phyloP scores from a whole-genome alignment of 169 alveolate genomes.

The Plasmodium inui region DNA sequence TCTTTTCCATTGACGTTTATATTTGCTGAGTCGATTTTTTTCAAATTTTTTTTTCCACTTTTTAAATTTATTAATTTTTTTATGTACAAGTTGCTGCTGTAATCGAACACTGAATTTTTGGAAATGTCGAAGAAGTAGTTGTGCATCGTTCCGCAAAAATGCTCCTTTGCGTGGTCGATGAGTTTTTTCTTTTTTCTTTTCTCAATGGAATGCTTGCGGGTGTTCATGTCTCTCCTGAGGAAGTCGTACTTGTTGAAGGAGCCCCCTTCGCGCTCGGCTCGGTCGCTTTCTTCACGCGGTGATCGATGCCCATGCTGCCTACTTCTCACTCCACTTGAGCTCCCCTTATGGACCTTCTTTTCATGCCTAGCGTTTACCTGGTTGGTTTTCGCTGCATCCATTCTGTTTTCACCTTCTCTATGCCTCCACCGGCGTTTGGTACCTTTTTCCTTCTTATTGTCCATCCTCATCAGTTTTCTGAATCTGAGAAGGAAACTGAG shows the following conservation, averaged over 20 bases:
- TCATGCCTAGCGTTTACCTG: neutral
- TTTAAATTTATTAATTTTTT: conserved; percentile 61
- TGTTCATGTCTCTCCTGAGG: neutral
- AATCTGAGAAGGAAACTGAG: neutral
- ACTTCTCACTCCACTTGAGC: neutral
- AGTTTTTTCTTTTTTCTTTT: conserved; percentile 5
- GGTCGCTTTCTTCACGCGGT: neutral
- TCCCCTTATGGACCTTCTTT: neutral
- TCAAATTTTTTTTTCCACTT: conserved; percentile 36
- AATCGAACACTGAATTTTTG: conserved; percentile 58
- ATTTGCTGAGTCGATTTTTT: conserved; percentile 45
- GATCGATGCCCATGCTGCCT: neutral
- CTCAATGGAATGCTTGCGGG: neutral
- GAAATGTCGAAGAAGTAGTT: conserved; percentile 54
- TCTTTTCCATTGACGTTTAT: conserved; percentile 1
- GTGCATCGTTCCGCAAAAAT: conserved; percentile 36
- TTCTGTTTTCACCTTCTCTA: neutral
- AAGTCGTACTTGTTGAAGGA: neutral
- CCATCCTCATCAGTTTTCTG: neutral
- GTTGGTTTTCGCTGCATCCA: neutral
- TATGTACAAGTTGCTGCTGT: conserved; percentile 54
- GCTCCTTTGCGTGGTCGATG: conserved; percentile 52
- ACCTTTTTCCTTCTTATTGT: neutral
- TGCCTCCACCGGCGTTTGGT: neutral
- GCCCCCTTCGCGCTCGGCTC: neutral